Conservation (phyloP, 441 rosid genomes). For the Gossypium gossypioides region DNA sequence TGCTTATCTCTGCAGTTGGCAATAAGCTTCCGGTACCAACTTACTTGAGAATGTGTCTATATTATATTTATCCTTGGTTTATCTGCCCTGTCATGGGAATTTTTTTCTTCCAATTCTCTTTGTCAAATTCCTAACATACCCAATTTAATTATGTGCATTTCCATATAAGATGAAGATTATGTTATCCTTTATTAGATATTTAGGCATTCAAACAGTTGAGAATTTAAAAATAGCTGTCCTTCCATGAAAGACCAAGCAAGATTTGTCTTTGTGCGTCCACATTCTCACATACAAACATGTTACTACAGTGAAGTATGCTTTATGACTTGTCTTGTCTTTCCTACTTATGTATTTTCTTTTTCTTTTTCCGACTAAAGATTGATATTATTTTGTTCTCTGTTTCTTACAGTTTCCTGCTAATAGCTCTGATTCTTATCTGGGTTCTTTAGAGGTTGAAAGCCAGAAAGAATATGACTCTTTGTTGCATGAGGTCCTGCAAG, state of each 20-base stretch:
- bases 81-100: background rate
- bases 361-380: background rate
- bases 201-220: background rate
- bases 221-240: background rate
- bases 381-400: conserved; percentile 11
- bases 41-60: background rate
- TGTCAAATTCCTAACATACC: background rate
- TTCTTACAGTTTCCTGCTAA: conserved; percentile 78
- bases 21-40: conserved; percentile 60
- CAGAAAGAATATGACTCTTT: conserved; percentile 50
- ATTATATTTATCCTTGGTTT: background rate
- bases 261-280: background rate
- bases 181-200: background rate
- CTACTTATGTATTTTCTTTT: conserved; percentile 5
- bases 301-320: background rate
- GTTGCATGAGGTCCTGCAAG: conserved; percentile 50
- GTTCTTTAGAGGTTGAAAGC: conserved; percentile 52
- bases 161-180: background rate
- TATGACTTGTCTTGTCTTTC: conserved; percentile 5
- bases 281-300: background rate
- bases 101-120: background rate
- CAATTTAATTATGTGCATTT: background rate
- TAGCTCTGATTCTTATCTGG: conserved; percentile 48
- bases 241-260: background rate
- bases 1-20: conserved; percentile 80